Base-by-base conservation (phyloP, 2,329 filamentous ascomycete genomes). In the Drechslera avenae region DNA sequence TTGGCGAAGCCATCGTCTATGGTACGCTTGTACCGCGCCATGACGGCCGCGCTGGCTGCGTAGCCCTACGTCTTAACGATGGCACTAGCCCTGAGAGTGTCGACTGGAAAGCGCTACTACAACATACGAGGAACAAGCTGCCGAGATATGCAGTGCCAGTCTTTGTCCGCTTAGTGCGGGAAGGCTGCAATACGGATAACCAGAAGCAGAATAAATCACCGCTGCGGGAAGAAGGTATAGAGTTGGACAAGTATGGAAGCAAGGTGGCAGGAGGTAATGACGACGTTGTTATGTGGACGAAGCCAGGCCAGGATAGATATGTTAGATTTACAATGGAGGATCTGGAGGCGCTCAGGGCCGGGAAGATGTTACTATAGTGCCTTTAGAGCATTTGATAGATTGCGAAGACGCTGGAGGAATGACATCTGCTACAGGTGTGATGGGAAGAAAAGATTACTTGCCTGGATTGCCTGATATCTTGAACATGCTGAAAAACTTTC, bases 201-300 rank as follows among this genome's bases (percentile, higher is more conserved):
- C 87, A 90, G 68, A 91, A 92, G 74, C 88, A 90, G 72, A 89
- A 90, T 63, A 91, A 91, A 69, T 80, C 84, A 2, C 85, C 85
- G 1, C 74, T 90, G 42, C 80, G 86, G 63, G 79, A 82, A 43
- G 85, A 89, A 58, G 86, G 87, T 0, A 80, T 89, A 8, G 81
- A 89, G 62, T 81, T 83, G 3, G 68, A 76, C 3, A 57, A 53
- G 46, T 69, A 54, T 41, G 66, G 67, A 2, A 52, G 55, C n/a
- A 68, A 66, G 45, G 62, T 67, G 10, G 21, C 50, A 4, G 61
- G 61, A 7, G 66, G 67, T 1, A 44, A 52, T 14, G 46, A 50
- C 1, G 67, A 71, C 54, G 46, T 50, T 4, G 62, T 71, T n/a
- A 50, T 69, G 49, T 71, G 68, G 68, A 54, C 57, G 12, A 59